Percentiles rank a stretch among this genome's conserved stretches.
Conservation (phyloP, 1,139 yeast species). For the Blastobotrys petasosporus region DNA sequence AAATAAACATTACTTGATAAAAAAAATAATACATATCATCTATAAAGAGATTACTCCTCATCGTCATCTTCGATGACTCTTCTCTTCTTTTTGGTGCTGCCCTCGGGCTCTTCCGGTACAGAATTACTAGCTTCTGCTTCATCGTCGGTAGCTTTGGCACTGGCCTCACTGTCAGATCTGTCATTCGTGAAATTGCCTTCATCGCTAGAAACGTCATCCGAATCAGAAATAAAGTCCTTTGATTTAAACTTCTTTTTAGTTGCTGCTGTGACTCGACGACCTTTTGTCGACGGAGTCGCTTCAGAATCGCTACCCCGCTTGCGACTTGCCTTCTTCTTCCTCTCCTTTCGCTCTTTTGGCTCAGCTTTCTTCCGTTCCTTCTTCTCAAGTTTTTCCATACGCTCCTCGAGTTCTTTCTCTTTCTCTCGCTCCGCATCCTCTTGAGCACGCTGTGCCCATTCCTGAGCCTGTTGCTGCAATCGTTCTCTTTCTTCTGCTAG, state of each 20-base stretch:
- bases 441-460: conserved; percentile 57
- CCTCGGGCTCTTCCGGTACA: conserved; percentile 12
- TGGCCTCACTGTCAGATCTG: conserved; percentile 16
- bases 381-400: conserved; percentile 22
- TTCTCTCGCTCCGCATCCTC: conserved; percentile 24
- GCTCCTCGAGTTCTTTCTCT: conserved; percentile 33
- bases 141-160: conserved; percentile 11
- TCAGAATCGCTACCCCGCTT: conserved; percentile 11
- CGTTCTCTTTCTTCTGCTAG: conserved; percentile 79
- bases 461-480: conserved; percentile 75
- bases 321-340: conserved; percentile 13
- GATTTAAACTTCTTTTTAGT: conserved; percentile 1
- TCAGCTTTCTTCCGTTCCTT: conserved; percentile 17
- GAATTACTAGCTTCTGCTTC: conserved; percentile 11
- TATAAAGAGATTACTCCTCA: conserved; percentile 22
- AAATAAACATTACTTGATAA: not conserved
- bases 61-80: conserved; percentile 28
- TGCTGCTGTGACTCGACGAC: too few species aligned
- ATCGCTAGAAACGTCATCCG: conserved; percentile 14
- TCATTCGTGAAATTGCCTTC: conserved; percentile 18
- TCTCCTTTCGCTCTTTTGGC: conserved; percentile 16
- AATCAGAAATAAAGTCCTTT: conserved; percentile 7
- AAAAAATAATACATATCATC: too few species aligned
- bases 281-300: not conserved
- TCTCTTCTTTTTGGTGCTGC: conserved; percentile 22